Conservation (phyloP, 1,139 yeast genomes). For the Saccharomycopsis hybrid region DNA sequence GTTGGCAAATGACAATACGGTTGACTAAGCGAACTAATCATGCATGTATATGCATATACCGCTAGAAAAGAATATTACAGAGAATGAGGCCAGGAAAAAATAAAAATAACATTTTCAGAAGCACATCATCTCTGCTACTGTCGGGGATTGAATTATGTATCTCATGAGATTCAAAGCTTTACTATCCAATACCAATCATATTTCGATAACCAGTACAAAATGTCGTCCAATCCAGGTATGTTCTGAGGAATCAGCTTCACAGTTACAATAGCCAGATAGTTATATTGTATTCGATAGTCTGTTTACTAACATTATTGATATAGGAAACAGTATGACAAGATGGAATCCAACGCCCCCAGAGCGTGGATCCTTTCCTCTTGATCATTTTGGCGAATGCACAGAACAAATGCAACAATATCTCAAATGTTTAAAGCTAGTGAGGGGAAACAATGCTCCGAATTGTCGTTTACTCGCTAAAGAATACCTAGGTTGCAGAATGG, state of each 20-base stretch:
- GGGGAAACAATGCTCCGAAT: conserved; percentile 81
- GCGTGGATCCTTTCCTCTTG: conserved; percentile 92
- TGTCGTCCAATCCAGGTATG: conserved; percentile 7
- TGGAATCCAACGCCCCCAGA: conserved; percentile 92
- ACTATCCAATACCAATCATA: no score
- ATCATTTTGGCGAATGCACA: conserved; percentile 70
- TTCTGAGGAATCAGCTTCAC: background rate
- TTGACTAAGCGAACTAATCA: no score
- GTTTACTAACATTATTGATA: background rate
- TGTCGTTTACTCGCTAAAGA: conserved; percentile 78
- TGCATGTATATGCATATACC: no score
- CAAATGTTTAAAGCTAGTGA: conserved; percentile 69
- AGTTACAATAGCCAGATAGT: no score
- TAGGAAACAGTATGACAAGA: conserved; percentile 24
- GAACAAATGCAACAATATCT: conserved; percentile 69
- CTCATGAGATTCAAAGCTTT: no score
- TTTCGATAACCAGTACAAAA: no score
- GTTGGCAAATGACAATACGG: no score
- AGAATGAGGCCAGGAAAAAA: no score
- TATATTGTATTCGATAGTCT: background rate
- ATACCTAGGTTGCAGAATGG: conserved; percentile 86
- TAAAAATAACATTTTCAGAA: no score
- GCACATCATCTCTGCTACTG: no score
- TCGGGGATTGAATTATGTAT: no score
- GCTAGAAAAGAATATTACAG: no score